Percentiles rank a stretch among this genome's conserved stretches.
Evolutionary conservation across 164 flowering plant species (phyloP).

Genomic region (Chloranthus sessilifolius): DNA sequence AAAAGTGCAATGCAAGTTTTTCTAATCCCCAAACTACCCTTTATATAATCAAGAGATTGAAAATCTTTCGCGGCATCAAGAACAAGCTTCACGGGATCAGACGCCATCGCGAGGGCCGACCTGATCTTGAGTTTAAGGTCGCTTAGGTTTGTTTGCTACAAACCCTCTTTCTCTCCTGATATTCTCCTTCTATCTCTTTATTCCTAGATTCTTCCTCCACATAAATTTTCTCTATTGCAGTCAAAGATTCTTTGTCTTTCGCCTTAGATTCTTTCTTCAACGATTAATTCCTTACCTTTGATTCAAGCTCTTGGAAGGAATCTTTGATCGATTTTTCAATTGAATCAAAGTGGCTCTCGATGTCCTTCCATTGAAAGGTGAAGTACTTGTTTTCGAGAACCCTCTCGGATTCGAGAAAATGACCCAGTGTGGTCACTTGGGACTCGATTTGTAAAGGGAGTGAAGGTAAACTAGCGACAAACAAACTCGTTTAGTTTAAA

Average conservation of each 20-base stretch:
- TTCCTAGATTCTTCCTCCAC: background rate
- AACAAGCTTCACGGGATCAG: background rate
- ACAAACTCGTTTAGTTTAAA: too few species aligned
- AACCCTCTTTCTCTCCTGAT: too few species aligned
- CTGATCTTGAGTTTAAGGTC: too few species aligned
- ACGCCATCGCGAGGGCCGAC: background rate
- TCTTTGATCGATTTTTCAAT: slow-evolving; percentile 21
- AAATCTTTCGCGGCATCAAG: too few species aligned
- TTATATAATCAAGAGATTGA: slow-evolving; percentile 2
- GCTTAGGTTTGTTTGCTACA: too few species aligned
- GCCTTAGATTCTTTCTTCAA: background rate
- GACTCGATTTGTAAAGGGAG: too few species aligned
- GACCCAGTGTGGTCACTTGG: too few species aligned
- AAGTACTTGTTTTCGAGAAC: too few species aligned
- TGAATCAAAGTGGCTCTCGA: slow-evolving; percentile 54
- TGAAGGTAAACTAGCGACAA: too few species aligned
- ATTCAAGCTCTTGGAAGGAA: slow-evolving; percentile 14
- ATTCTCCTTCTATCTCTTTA: too few species aligned
- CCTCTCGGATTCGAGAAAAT: too few species aligned
- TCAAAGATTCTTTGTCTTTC: background rate
- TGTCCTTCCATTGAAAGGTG: slow-evolving; percentile 51
- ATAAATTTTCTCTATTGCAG: too few species aligned
- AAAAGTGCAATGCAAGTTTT: slow-evolving; percentile 39
- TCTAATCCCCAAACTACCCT: slow-evolving; percentile 16
- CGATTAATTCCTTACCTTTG: background rate